Evolutionary conservation across 345 rosid genomes (phyloP), one percentile per base, ranked within the genome.

Genomic region (Trapa incisa): DNA sequence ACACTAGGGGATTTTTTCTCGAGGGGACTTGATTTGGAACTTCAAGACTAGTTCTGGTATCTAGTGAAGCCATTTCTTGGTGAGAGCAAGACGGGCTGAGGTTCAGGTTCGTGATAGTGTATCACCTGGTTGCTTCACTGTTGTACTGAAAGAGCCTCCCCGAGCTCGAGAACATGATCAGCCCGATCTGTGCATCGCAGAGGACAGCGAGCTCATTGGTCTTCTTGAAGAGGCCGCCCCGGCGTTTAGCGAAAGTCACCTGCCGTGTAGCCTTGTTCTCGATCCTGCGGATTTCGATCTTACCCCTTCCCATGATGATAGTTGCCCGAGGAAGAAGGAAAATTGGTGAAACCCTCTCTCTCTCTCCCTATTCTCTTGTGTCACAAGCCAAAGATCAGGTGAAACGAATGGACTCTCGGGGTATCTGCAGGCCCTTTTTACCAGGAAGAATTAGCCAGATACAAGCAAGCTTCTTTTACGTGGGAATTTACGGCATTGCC

Each of bases 191-290:
- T 5, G 67, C 67, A 42, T 65, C 67, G 37, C 67, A 65, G 37
- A 65, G 67, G 16, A 65, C 37, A 10, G 67, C 22, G 14, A 65
- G 67, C 52, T 65, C 67, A 6, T 65, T 43, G 6, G 67, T 65
- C 37, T 65, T 65, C 67, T 65, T 65, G 67, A 65, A 65, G 2
- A 65, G 67, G 6, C 67, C 67, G 11, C 52, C 67, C 8, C 67
- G 14, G 37, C 67, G 52, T 47, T 65, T 65, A 1, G 67, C 67
- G 8, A 65, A 65, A 3, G 67, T 65, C 37, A 65, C 67, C 16
- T 65, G 67, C 1, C 67, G 67, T 0, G 67, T 65, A 15, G 67
- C 43, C 52, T 65, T 65, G 67, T 65, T 65, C 52, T 65, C 67
- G 47, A 65, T 65, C 67, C 67, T 22, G 16, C 67, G 67, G 35